Conservation (phyloP, 2,329 filamentous ascomycete genomes). For the Fusarium palustre region DNA sequence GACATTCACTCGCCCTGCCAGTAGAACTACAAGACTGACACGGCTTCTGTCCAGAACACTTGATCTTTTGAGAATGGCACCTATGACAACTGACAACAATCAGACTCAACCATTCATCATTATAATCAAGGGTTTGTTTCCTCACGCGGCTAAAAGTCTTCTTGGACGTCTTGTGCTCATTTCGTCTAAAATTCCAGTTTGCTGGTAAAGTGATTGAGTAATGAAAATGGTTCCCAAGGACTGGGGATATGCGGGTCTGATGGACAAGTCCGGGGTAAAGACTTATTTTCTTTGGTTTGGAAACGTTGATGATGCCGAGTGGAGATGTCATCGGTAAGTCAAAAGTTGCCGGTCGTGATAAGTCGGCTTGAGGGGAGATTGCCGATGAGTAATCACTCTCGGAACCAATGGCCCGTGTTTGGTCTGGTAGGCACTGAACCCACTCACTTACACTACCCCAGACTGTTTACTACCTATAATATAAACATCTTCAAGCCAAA, state of each 20-base stretch:
- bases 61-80: slow-evolving; percentile 60
- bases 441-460: slow-evolving; percentile 23
- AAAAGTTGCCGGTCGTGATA: slow-evolving; percentile 16
- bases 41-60: slow-evolving; percentile 58
- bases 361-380: slow-evolving; percentile 11
- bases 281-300: slow-evolving; percentile 11
- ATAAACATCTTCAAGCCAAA: slow-evolving; percentile 30
- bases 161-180: slow-evolving; percentile 42
- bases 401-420: slow-evolving; percentile 1
- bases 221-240: slow-evolving; percentile 22
- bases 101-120: not conserved
- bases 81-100: slow-evolving; percentile 51
- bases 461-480: slow-evolving; percentile 24
- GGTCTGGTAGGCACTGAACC: not conserved
- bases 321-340: slow-evolving; percentile 21
- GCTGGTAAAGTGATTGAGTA: slow-evolving; percentile 16
- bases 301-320: slow-evolving; percentile 19
- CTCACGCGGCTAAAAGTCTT: slow-evolving; percentile 46
- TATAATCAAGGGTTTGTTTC: not conserved
- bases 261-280: slow-evolving; percentile 28
- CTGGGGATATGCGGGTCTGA: slow-evolving; percentile 29
- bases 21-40: slow-evolving; percentile 56
- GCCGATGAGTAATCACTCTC: slow-evolving; percentile 26
- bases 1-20: slow-evolving; percentile 53
- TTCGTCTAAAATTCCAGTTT: not conserved